These are phyloP conservation scores for Ascosphaera apis DNA, from an alignment of 2,329 filamentous ascomycete genomes.

Conservation along the genomic window DNA sequence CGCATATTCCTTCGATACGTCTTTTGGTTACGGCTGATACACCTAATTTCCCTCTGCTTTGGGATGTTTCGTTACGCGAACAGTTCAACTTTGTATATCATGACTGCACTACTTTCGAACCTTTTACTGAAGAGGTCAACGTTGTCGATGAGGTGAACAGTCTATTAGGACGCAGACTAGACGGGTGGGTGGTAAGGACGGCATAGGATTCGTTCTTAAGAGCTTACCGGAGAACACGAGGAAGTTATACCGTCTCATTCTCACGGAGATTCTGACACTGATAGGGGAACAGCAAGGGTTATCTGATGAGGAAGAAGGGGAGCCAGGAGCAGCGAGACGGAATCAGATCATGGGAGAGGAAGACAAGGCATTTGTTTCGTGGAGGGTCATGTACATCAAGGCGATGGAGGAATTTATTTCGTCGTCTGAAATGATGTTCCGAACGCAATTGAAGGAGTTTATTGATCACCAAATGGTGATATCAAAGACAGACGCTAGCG, in stretches of 20 bases:
- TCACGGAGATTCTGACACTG: conserved; percentile 59
- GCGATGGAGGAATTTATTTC: conserved; percentile 94
- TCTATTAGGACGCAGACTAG: conserved; percentile 59
- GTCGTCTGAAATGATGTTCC: conserved; percentile 85
- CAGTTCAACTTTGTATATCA: conserved; percentile 77
- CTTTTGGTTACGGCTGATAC: conserved; percentile 69
- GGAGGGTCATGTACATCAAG: conserved; percentile 79
- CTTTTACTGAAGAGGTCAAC: conserved; percentile 52
- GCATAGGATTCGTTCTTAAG: conserved; percentile 73
- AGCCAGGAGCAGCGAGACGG: conserved; percentile 10
- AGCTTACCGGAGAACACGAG: conserved; percentile 82
- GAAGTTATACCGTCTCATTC: conserved; percentile 61
- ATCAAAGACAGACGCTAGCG: conserved; percentile 61
- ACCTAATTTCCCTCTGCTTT: conserved; percentile 66
- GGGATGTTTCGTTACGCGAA: conserved; percentile 68
- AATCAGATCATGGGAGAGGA: conserved; percentile 6
- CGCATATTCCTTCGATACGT: conserved; percentile 46
- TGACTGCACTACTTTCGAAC: conserved; percentile 73
- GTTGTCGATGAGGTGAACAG: conserved; percentile 79
- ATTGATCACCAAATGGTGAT: conserved; percentile 97
- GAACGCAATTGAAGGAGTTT: conserved; percentile 87
- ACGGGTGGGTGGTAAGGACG: conserved; percentile 68
- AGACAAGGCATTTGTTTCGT: conserved; percentile 50
- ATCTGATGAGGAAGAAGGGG: conserved; percentile 29
- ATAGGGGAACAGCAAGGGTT: conserved; percentile 29